Base-by-base conservation (phyloP, 1,139 yeast species). In the Schizosaccharomyces versatilis region DNA sequence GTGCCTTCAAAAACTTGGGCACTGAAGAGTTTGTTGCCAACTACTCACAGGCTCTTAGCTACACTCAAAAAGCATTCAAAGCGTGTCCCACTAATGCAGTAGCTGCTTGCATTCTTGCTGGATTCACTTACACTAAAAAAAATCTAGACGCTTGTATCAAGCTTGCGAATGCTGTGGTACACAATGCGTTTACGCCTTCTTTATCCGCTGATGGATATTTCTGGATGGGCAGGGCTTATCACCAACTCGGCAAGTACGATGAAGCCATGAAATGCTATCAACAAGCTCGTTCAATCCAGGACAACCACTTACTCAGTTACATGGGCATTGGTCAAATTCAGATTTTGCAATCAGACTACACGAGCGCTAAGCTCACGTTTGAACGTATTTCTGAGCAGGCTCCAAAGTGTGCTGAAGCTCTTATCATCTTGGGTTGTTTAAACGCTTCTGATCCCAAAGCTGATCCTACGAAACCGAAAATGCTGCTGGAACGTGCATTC, bases 311-410 rank as follows among this genome's bases (percentile, higher is more conserved):
- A 10, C 71, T 83, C 41, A 81, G 96, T 0, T 78, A 79, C 61
- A 71, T 88, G 56, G 97, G 95, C 38, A 74, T 84, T 59, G 96
- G 94, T 0, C 93, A 85, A 66, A 78, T 95, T 2, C 90, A 85
- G 64, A 75, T 81, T 59, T 74, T 79, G 57, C 79, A 86, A 65
- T 78, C 81, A 41, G 79, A 84, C 53, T 67, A 76, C 14, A 88
- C 85, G 61, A 97, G 88, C 64, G 93, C 97, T 10, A 77, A 81
- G 58, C 73, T 88, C 60, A 80, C 95, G 0, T 82, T 84, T 64
- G 97, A 90, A 65, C 77, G 77, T 51, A 72, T 85, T 54, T 74
- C 80, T 57, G 78, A 81, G 60, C 72, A 75, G 36, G 74, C 80
- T 62, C 80, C 85, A 19, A 81, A 79, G 62, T 75, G 84, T 56